These are phyloP conservation scores for Corynespora cassiicola DNA, from an alignment of 2,329 filamentous ascomycete species.

Conservation along the genomic window DNA sequence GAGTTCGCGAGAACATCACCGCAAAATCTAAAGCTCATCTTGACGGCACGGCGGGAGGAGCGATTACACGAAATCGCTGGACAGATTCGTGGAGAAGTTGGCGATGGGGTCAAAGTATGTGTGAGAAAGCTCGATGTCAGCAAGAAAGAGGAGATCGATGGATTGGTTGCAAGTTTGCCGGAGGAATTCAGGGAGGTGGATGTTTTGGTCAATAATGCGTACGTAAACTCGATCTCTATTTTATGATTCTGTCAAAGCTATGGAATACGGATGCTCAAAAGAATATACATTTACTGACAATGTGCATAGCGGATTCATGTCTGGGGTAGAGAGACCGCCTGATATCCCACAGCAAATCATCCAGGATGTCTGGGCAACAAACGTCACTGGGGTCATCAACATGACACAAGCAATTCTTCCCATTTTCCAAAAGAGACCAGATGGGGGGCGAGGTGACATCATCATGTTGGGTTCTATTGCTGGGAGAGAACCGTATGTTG, in stretches of 20 bases:
- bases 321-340: conserved; percentile 81
- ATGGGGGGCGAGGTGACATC: conserved; percentile 84
- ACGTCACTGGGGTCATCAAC: conserved; percentile 90
- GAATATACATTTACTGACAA: background rate
- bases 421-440: conserved; percentile 71
- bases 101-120: conserved; percentile 67
- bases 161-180: conserved; percentile 74
- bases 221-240: conserved; percentile 53
- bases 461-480: conserved; percentile 93
- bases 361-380: conserved; percentile 83
- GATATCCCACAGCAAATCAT: conserved; percentile 82
- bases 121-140: conserved; percentile 85
- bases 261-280: too few species aligned
- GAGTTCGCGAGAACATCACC: conserved; percentile 89
- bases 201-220: conserved; percentile 95
- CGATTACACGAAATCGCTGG: conserved; percentile 73
- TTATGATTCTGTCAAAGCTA: background rate
- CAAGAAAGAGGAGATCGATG: conserved; percentile 72
- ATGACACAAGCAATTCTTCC: conserved; percentile 90
- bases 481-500: conserved; percentile 80
- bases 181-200: conserved; percentile 83
- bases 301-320: conserved; percentile 75
- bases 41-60: conserved; percentile 84
- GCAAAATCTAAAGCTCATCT: conserved; percentile 75
- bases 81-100: conserved; percentile 77